These are phyloP conservation scores for Macrotyloma uniflorum DNA, from an alignment of 306 rosid species.

Conservation along the genomic window DNA sequence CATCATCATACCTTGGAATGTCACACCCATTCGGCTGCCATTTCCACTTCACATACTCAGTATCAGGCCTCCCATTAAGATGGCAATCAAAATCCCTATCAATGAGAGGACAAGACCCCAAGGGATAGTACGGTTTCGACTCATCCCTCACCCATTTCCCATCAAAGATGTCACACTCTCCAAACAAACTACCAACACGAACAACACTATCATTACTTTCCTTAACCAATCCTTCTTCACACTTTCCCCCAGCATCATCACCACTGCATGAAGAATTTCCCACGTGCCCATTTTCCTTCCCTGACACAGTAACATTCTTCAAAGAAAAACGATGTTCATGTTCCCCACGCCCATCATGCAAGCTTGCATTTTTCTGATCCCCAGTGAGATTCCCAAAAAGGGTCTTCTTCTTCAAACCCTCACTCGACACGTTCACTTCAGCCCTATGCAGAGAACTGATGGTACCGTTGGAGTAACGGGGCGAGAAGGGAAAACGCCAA, in stretches of 20 bases:
- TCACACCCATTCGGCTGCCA: constrained; percentile 90
- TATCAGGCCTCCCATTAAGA: constrained; percentile 80
- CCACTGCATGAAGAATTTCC: constrained; percentile 18
- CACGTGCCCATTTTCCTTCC: constrained; percentile 3
- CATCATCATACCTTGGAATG: constrained; percentile 73
- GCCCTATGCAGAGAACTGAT: neutral
- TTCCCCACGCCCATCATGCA: neutral
- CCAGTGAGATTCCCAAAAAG: constrained; percentile 36
- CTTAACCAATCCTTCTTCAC: constrained; percentile 16
- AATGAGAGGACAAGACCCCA: constrained; percentile 82
- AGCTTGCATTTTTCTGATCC: constrained; percentile 42
- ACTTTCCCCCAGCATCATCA: neutral
- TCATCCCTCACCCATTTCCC: constrained; percentile 89
- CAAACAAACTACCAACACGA: constrained; percentile 29
- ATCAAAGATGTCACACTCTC: constrained; percentile 68
- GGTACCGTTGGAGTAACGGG: constrained; percentile 23
- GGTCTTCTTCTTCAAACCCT: constrained; percentile 29
- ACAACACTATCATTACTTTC: constrained; percentile 1
- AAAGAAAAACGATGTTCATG: neutral
- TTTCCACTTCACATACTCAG: constrained; percentile 77
- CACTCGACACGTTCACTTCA: constrained; percentile 35
- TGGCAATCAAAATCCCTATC: constrained; percentile 84
- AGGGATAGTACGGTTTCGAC: constrained; percentile 81
- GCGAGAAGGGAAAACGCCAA: constrained; percentile 49
- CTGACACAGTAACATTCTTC: neutral